These are phyloP conservation scores for Picea glauca DNA, from an alignment of 75 land plant species.

Conservation along the genomic window DNA sequence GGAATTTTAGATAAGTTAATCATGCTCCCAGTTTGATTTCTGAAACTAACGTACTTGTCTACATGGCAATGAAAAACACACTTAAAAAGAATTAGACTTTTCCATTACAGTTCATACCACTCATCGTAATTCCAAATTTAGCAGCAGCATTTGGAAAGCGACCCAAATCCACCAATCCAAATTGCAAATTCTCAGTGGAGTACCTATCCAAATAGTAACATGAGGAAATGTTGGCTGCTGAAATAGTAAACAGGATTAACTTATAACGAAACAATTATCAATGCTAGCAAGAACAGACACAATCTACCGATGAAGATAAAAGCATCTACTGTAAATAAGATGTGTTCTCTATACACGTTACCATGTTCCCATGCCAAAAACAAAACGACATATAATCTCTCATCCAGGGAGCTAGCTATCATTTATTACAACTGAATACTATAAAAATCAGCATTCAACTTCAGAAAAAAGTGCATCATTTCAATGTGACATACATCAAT, in stretches of 20 bases:
- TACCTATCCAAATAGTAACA: conserved; percentile 28
- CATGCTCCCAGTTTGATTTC: background rate
- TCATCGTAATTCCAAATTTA: conserved; percentile 56
- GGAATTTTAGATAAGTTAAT: background rate
- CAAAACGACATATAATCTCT: background rate
- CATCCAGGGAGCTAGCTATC: background rate
- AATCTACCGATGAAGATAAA: background rate
- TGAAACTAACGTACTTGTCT: background rate
- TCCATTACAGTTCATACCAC: conserved; percentile 24
- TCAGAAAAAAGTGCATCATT: conserved; percentile 2
- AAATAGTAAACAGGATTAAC: background rate
- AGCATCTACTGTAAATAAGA: background rate
- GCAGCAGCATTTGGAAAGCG: conserved; percentile 76
- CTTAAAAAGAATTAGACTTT: background rate
- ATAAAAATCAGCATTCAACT: background rate
- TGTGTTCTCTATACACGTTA: background rate
- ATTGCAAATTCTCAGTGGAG: conserved; percentile 54
- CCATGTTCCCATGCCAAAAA: background rate
- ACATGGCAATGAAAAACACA: background rate
- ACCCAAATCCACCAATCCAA: conserved; percentile 72
- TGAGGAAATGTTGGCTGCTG: background rate
- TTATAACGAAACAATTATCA: background rate
- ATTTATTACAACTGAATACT: background rate
- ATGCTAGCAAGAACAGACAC: background rate
- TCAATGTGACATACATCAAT: conserved; percentile 33